Evolutionary conservation across 2,329 filamentous ascomycete genomes (phyloP).

Genomic region (Pyrenochaeta sp.): DNA sequence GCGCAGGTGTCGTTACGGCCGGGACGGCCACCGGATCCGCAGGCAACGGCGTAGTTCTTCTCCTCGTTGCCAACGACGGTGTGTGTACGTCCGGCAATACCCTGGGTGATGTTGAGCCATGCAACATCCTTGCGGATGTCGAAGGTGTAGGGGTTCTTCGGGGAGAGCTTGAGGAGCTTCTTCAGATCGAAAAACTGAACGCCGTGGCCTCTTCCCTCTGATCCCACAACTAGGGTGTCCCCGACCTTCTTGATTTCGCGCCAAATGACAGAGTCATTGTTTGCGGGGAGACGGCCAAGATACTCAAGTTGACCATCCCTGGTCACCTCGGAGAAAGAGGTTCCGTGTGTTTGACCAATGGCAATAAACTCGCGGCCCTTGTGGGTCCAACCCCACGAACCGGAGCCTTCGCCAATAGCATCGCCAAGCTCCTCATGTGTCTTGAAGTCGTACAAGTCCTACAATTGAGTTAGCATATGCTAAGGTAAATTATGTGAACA

Average conservation of each 20-base stretch:
- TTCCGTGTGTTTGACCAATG: slow-evolving; percentile 64
- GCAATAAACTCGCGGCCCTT: slow-evolving; percentile 64
- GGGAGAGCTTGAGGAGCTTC: slow-evolving; percentile 47
- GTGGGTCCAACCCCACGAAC: slow-evolving; percentile 64
- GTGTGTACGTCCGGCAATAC: slow-evolving; percentile 42
- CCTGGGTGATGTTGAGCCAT: slow-evolving; percentile 38
- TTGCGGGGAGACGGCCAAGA: slow-evolving; percentile 62
- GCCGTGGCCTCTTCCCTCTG: slow-evolving; percentile 56
- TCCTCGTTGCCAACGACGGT: slow-evolving; percentile 49
- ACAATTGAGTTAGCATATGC: slow-evolving; percentile 8
- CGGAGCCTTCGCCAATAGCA: slow-evolving; percentile 50
- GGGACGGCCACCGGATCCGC: slow-evolving; percentile 39
- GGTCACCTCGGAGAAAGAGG: slow-evolving; percentile 62
- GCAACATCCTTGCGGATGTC: slow-evolving; percentile 38
- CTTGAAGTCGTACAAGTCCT: slow-evolving; percentile 65
- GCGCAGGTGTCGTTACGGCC: slow-evolving; percentile 53
- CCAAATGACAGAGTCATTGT: slow-evolving; percentile 58
- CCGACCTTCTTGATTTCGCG: slow-evolving; percentile 60
- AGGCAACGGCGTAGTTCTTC: slow-evolving; percentile 45
- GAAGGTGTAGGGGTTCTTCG: slow-evolving; percentile 43
- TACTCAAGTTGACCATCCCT: slow-evolving; percentile 60
- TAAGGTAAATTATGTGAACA: neutral
- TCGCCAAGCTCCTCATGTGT: slow-evolving; percentile 64
- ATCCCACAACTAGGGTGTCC: slow-evolving; percentile 54
- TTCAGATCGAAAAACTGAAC: slow-evolving; percentile 70